phyloP scores from a whole-genome alignment of 2,329 filamentous ascomycete genomes.

The Tolypocladium amazonense region DNA sequence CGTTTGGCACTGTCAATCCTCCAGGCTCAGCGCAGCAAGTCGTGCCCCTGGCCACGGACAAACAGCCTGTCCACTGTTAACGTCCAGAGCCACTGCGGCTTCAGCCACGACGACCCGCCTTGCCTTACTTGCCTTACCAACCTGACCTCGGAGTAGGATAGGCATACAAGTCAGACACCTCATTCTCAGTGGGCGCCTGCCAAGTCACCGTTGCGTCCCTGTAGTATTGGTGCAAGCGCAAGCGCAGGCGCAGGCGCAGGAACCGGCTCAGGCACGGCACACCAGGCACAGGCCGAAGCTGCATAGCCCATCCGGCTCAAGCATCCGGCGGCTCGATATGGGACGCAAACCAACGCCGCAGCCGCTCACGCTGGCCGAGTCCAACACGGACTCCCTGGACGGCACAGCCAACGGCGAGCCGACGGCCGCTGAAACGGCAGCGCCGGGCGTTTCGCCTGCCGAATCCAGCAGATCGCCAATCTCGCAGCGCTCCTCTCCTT shows the following conservation, averaged over 20 bases:
- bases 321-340: slow-evolving; percentile 24
- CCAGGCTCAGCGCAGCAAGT: not conserved
- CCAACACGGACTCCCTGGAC: slow-evolving; percentile 19
- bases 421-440: slow-evolving; percentile 17
- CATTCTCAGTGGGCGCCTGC: not conserved
- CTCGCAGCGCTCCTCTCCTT: slow-evolving; percentile 35
- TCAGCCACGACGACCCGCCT: not conserved
- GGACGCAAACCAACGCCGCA: slow-evolving; percentile 48
- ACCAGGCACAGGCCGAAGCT: not conserved
- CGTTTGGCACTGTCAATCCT: not conserved
- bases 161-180: not conserved
- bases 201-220: not conserved
- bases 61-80: not conserved
- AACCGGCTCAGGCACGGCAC: not conserved
- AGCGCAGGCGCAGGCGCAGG: not conserved
- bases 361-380: slow-evolving; percentile 42
- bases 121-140: too few species aligned
- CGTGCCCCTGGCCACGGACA: not conserved
- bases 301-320: not conserved
- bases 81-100: not conserved
- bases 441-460: slow-evolving; percentile 17
- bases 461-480: slow-evolving; percentile 28
- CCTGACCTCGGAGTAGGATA: too few species aligned
- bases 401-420: slow-evolving; percentile 14
- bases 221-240: not conserved